Percentiles rank a stretch among this genome's conserved stretches.
These are phyloP conservation scores for Pulveroboletus ravenelii DNA, from an alignment of 768 basidiomycete genomes.

Conservation along the genomic window DNA sequence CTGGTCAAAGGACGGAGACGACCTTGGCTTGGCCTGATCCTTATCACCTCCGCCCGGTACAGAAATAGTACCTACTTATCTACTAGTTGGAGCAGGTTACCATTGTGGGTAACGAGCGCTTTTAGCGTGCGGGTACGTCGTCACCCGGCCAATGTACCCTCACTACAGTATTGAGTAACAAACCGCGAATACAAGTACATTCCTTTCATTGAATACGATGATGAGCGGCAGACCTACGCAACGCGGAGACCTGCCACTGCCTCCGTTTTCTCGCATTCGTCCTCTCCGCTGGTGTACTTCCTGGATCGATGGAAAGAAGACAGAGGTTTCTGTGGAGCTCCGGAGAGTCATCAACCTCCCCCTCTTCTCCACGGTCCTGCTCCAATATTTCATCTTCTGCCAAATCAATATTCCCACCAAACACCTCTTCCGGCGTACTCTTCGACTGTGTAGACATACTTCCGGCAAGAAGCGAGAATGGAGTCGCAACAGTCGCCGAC, in stretches of 20 bases:
- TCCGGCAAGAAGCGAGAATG: constrained; percentile 51
- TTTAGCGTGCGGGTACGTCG: neutral
- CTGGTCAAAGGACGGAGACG: neutral
- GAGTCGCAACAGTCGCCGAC: constrained; percentile 53
- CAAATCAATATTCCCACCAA: constrained; percentile 63
- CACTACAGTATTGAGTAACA: neutral
- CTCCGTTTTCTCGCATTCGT: constrained; percentile 38
- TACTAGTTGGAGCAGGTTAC: neutral
- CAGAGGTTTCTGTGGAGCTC: constrained; percentile 53
- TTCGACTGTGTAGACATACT: constrained; percentile 27
- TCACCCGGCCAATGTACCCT: neutral
- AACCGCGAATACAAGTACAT: neutral
- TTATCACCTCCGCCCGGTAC: neutral
- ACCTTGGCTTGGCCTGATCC: neutral
- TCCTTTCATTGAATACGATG: constrained; percentile 16
- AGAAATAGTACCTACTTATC: no score
- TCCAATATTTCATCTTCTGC: constrained; percentile 75
- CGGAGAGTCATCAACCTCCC: constrained; percentile 70
- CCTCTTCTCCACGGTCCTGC: constrained; percentile 73
- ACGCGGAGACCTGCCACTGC: constrained; percentile 45
- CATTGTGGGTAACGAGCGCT: neutral
- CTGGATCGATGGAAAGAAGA: constrained; percentile 46
- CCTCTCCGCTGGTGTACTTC: constrained; percentile 31
- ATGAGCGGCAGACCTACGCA: constrained; percentile 33
- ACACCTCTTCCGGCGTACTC: constrained; percentile 64